Evolutionary conservation across 768 basidiomycete genomes (phyloP).

Genomic region (Multifurca ochricompacta): DNA sequence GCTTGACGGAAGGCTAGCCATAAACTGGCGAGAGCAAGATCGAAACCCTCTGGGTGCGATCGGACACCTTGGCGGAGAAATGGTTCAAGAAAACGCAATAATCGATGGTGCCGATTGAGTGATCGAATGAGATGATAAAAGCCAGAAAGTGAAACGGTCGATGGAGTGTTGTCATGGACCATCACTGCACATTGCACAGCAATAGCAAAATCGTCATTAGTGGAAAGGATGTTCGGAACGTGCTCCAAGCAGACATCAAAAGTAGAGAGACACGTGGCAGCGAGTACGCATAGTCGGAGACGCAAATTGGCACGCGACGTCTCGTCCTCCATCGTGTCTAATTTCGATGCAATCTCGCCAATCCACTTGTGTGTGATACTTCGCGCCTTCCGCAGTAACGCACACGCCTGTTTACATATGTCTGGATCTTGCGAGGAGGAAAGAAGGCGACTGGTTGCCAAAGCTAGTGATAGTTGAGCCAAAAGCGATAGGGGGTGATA

Average conservation of each 20-base stretch:
- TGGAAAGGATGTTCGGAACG: neutral
- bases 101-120: conserved; percentile 3
- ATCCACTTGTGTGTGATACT: conserved; percentile 3
- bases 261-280: conserved; percentile 7
- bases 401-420: neutral
- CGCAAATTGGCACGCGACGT: neutral
- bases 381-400: conserved; percentile 6
- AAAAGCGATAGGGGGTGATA: too few relatives aligned
- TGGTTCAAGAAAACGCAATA: conserved; percentile 3
- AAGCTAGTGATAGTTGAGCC: neutral
- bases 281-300: conserved; percentile 4
- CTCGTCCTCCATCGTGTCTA: conserved; percentile 2
- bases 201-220: conserved; percentile 2
- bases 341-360: neutral
- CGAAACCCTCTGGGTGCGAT: neutral
- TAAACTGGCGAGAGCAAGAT: neutral
- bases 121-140: neutral
- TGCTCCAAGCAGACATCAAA: conserved; percentile 5
- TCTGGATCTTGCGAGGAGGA: neutral
- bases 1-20: neutral
- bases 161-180: conserved; percentile 6
- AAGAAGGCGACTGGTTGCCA: conserved; percentile 4
- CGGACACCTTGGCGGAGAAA: neutral
- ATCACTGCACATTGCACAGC: conserved; percentile 8
- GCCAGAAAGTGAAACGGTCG: neutral